Base-by-base conservation (phyloP, 768 basidiomycete genomes). In the Rhizopogon sp. region DNA sequence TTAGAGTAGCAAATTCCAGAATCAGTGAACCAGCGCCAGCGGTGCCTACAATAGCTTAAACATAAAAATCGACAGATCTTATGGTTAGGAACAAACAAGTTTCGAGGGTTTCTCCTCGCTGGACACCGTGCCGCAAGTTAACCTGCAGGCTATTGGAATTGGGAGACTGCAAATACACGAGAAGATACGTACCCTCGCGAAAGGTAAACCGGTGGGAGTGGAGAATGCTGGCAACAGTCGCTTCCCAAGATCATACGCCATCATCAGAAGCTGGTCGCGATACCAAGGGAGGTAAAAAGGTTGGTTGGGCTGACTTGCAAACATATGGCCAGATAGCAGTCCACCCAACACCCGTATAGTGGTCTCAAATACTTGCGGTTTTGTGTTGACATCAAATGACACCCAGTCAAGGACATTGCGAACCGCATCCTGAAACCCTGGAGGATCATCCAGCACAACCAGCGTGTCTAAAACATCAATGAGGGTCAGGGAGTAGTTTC, bases 311-410 rank as follows among this genome's bases (percentile, higher is more conserved):
- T 82, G 75, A 56, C 76, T 84, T n/a, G 91, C 90, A 66, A 85
- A 89, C 50, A 87, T 82, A 62, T 94, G 93, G 25, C 83, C 93
- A 6, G 90, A 92, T 13, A 94, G 68, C 39, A 99, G 79, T 4
- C 93, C 93, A 3, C 97, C 97, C 8, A 99, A 75, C 6, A 94
- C 92, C 28, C 95, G 84, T 53, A 98, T 98, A 1, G 92, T 98
- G 9, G 90, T 91, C 74, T 99, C 96, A 64, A 99, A 99, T 4
- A 98, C 88, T 77, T 99, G 96, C n/a, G 97, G 93, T 69, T 85
- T 92, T 41, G 92, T 93, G 70, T 98, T 87, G 55, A 93, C 88
- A 66, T 98, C 90, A 68, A 97, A 98, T 1, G 86, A 86, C 39
- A 97, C 90, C 79, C 82, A 84, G 52, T 83, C 71, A 50, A 96